Conservation (phyloP, 1,139 yeast genomes). For the Lodderomyces theae region DNA sequence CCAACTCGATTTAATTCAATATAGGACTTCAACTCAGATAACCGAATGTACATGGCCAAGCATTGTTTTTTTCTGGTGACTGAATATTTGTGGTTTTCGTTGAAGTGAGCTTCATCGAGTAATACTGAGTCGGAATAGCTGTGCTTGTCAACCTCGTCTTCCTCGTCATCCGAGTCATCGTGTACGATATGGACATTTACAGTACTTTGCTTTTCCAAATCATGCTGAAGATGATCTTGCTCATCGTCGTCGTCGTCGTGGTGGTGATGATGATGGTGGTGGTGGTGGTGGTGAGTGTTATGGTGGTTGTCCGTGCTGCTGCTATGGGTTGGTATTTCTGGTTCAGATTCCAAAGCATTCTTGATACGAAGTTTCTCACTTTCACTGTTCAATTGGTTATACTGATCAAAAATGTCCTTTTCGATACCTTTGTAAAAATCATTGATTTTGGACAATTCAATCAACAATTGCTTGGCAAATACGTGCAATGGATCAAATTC, state of each 20-base stretch:
- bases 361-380: constrained; percentile 1
- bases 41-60: constrained; percentile 63
- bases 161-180: constrained; percentile 34
- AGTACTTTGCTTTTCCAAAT: constrained; percentile 16
- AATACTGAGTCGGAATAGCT: constrained; percentile 36
- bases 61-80: constrained; percentile 69
- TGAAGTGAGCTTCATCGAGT: constrained; percentile 46
- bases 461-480: constrained; percentile 51
- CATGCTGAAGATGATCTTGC: not conserved
- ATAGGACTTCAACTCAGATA: constrained; percentile 81
- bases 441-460: constrained; percentile 55
- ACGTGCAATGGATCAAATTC: constrained; percentile 45
- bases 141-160: constrained; percentile 40
- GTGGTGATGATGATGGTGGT: not conserved
- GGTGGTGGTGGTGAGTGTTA: too few relatives aligned
- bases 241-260: too few relatives aligned
- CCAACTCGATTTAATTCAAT: constrained; percentile 85
- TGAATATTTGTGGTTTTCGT: constrained; percentile 50
- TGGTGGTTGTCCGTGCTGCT: not conserved
- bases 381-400: constrained; percentile 43
- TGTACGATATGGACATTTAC: not conserved
- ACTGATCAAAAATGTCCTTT: constrained; percentile 43
- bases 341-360: not conserved
- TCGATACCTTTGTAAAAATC: constrained; percentile 53
- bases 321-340: not conserved